Conservation (phyloP, 768 basidiomycete species). For the Termitomyces titanicus region DNA sequence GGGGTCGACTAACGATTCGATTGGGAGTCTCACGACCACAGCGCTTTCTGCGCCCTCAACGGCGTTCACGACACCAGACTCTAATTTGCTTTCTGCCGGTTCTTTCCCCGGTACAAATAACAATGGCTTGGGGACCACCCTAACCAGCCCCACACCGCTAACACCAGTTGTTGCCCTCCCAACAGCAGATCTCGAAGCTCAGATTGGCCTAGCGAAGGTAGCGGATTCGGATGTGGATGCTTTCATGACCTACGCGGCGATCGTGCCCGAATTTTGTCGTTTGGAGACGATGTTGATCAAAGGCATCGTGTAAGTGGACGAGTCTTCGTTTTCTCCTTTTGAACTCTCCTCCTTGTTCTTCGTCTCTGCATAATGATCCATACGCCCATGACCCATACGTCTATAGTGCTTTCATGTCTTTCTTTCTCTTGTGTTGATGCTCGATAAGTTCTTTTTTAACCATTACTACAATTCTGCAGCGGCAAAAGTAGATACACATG, state of each 20-base stretch:
- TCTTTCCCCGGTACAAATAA: slow-evolving; percentile 27
- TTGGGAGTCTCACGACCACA: slow-evolving; percentile 25
- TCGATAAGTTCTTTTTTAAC: slow-evolving; percentile 1
- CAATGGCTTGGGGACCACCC: slow-evolving; percentile 32
- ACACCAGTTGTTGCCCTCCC: slow-evolving; percentile 70
- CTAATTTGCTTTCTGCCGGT: slow-evolving; percentile 30
- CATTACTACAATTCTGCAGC: not conserved
- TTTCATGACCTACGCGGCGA: slow-evolving; percentile 81
- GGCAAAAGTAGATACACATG: slow-evolving; percentile 16
- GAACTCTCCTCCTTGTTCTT: not conserved
- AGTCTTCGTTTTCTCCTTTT: not conserved
- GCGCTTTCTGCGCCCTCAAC: slow-evolving; percentile 29
- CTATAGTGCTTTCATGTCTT: slow-evolving; percentile 12
- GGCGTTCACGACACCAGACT: slow-evolving; percentile 65
- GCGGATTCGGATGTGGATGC: slow-evolving; percentile 83
- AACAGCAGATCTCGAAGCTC: slow-evolving; percentile 68
- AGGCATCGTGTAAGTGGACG: slow-evolving; percentile 37
- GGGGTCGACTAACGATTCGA: slow-evolving; percentile 35
- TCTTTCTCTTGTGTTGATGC: slow-evolving; percentile 5
- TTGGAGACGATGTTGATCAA: slow-evolving; percentile 79
- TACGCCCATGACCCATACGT: slow-evolving; percentile 6
- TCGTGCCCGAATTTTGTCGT: slow-evolving; percentile 80
- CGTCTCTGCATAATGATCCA: slow-evolving; percentile 4
- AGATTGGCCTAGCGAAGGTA: slow-evolving; percentile 76
- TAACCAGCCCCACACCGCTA: slow-evolving; percentile 54